Base-by-base conservation (phyloP, 2,329 filamentous ascomycete species). In the Boeremia exigua region DNA sequence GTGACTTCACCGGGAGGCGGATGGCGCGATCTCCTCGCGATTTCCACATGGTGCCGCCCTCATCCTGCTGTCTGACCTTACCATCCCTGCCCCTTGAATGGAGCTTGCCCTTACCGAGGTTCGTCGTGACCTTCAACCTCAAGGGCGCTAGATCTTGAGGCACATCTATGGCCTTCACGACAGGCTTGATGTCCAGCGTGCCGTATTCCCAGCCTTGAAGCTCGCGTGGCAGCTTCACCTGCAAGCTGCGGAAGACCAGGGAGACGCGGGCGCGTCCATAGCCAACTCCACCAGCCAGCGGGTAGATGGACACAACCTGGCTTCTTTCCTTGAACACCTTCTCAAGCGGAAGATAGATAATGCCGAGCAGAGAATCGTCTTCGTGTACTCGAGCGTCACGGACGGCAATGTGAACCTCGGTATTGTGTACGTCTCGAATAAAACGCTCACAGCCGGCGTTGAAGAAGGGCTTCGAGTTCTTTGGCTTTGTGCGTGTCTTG, bases 381-480 rank as follows among this genome's bases (percentile, higher is more conserved):
- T 92, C 89, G 47, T 88, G 84, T 19, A 90, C 80, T 4, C 88
- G 81, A 17, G 84, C 80, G 67, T 92, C 89, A 10, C 88, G 82
- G 1, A 91, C 87, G 1, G 83, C 80, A 28, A 92, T 77, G 60
- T 89, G 87, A 29, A 91, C 79, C 69, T 91, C 88, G 1, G 86
- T 83, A 11, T 81, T 84, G 14, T 79, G 80, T 83, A 88, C 91
- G 68, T 92, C 86, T 11, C 84, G 80, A 34, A 92, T 81, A 60
- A 91, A 90, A 5, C 87, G 83, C 70, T 92, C 89, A 2, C 86
- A 90, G 6, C 87, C 87, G 2, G 89, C 89, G 61, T 92, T 92
- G 79, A 89, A 92, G 73, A 91, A 92, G 0, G 89, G 89, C 65
- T 90, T 91, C 0, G 86, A 82, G 59, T 91, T 91, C 76, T 91